Base-by-base conservation (phyloP, 2,329 filamentous ascomycete genomes). In the Ophiocordyceps australis region DNA sequence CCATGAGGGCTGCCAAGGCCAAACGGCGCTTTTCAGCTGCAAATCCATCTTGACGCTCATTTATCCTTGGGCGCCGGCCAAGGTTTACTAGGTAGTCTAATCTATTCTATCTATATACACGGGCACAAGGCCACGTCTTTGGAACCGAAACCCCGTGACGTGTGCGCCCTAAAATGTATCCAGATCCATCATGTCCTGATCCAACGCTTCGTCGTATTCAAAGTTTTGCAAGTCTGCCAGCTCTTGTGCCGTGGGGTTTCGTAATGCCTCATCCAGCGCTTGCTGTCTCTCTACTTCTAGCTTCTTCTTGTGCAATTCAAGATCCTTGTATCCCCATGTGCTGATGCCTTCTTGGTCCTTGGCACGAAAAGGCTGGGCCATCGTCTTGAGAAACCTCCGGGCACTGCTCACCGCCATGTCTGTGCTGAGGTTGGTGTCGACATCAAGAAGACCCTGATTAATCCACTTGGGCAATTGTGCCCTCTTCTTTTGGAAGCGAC, bases 391-490 rank as follows among this genome's bases (percentile, higher is more conserved):
- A 50, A 98, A 98, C 27, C 77, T 77, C 53, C 91, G 83, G 9
- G 89, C 86, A 24, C 69, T 74, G 29, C 81, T 80, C 12, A 92
- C 77, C 0, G 86, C 82, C 74, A 95, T 93, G 43, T 98, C 89
- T 1, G 89, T 93, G 42, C 80, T 92, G 32, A 98, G 60, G 39
- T 93, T 94, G 9, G 76, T 74, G 37, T 93, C 83, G 14, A 75
- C 74, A 25, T 93, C 83, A 17, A 79, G 59, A 32, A 98, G 63
- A 4, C 78, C 83, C 44, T 91, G 78, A 34, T 75, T 79, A 43
- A 98, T 98, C 89, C 89, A 98, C 46, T 93, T 93, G 9, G 89
- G 89, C 16, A 98, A 60, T 52, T 98, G 91, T 4, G 52, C 62
- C 20, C 83, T 65, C 54, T 95, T 95, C 56, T 89, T 91, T 46